Evolutionary conservation across 2,329 filamentous ascomycete genomes (phyloP).

Genomic region (Plenodomus tracheiphilus): DNA sequence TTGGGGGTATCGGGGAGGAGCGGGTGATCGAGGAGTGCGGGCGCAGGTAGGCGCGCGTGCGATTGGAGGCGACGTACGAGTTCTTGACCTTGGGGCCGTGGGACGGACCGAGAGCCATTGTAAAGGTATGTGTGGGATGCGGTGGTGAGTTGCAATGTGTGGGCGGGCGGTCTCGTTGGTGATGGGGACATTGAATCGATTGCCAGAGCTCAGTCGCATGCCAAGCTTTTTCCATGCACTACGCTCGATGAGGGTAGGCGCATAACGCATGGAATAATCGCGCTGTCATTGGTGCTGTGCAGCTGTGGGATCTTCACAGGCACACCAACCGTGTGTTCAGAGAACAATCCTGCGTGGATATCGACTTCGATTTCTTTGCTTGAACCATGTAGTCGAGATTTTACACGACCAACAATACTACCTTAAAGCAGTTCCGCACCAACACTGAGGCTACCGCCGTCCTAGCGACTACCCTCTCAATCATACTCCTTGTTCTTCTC

Average conservation of each 20-base stretch:
- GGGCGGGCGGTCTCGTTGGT: slow-evolving; percentile 20
- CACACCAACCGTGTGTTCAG: no score
- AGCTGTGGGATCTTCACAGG: no score
- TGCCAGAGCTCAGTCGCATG: neutral
- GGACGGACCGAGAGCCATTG: slow-evolving; percentile 38
- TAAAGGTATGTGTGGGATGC: slow-evolving; percentile 17
- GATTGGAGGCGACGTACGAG: slow-evolving; percentile 28
- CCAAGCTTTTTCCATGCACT: neutral
- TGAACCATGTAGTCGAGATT: no score
- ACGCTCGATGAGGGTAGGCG: neutral
- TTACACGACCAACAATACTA: no score
- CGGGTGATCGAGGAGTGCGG: slow-evolving; percentile 8
- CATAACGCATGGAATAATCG: neutral
- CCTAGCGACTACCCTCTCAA: neutral
- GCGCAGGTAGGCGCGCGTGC: slow-evolving; percentile 2
- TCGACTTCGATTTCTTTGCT: no score
- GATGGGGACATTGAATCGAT: neutral
- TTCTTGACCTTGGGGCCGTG: slow-evolving; percentile 30
- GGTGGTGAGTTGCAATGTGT: slow-evolving; percentile 22
- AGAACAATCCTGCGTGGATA: no score
- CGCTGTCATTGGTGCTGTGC: neutral
- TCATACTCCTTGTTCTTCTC: neutral
- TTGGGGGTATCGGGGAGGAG: slow-evolving; percentile 4
- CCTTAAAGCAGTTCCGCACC: no score
- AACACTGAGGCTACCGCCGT: neutral